Evolutionary conservation across 1,139 yeast species (phyloP), one percentile per base, ranked within the genome.

Genomic region (Blastobotrys capitulatus): DNA sequence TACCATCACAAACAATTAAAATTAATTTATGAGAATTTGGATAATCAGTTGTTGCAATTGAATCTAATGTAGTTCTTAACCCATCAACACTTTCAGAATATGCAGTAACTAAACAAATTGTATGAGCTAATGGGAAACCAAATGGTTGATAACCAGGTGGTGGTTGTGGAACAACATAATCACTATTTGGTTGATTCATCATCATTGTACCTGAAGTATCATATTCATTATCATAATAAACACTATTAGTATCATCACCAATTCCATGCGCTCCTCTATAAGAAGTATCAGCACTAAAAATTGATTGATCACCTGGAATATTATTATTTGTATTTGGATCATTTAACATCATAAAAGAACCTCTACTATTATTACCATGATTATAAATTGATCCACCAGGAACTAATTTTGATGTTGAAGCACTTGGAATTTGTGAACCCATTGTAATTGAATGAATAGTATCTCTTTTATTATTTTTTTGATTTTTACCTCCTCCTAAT

Each of bases 21-120:
- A 92, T 73, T 56, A 92, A 70, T 67, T 90, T 92, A 68, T 92
- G 97, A 6, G 97, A 86, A 67, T 88, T 89, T 52, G 97, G 97
- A 65, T 85, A 92, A 57, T 87, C 95, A 1, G 97, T 88, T 1
- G 96, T 87, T 16, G 96, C 88, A 52, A 92, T 66, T 1, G 97
- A 90, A 66, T 92, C 97, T 58, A 90, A 70, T 0, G 97, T 88
- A 0, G 90, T 82, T 60, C 97, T 77, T 54, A 92, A 69, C 56
- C 95, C 96, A 12, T 76, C 84, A 57, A 80, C 86, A 62, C 89
- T 95, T 70, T 92, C 98, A 1, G 97, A 89, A 65, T 92, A 92
- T 63, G 96, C 92, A 4, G 98, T 92, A 16, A 92, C 95, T 59
- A 90, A 76, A 59, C 82, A 79, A 62, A 92, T 77, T 0, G 86